Conservation (phyloP, 2,329 filamentous ascomycete species). For the Paraphoma chrysanthemicola region DNA sequence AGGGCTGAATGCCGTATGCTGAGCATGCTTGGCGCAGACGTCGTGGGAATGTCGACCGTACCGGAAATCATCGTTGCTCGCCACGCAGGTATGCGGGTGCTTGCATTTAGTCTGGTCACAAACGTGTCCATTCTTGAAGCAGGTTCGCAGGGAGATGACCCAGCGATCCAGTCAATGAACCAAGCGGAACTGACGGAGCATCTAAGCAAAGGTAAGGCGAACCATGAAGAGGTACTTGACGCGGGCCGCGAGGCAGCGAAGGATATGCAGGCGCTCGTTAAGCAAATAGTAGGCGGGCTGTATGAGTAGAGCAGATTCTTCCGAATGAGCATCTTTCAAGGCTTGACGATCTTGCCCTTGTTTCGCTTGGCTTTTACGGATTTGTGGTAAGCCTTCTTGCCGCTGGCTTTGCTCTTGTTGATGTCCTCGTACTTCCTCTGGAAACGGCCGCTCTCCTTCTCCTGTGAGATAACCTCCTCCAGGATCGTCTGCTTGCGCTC, state of each 20-base stretch:
- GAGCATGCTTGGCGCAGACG: constrained; percentile 66
- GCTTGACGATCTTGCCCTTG: constrained; percentile 45
- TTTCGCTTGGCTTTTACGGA: constrained; percentile 69
- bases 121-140: constrained; percentile 68
- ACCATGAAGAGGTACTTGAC: constrained; percentile 71
- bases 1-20: constrained; percentile 70
- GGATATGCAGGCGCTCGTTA: constrained; percentile 65
- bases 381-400: constrained; percentile 90
- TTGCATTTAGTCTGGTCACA: constrained; percentile 71
- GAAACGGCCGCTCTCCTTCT: constrained; percentile 73
- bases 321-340: constrained; percentile 28
- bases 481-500: constrained; percentile 87
- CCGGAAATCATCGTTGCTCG: constrained; percentile 72
- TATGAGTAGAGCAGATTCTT: constrained; percentile 22
- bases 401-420: constrained; percentile 80
- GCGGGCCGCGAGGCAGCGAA: constrained; percentile 65
- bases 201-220: constrained; percentile 66
- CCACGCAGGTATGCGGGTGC: constrained; percentile 67
- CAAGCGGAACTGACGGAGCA: constrained; percentile 61
- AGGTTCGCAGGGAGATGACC: constrained; percentile 65
- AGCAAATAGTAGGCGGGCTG: constrained; percentile 54
- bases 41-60: constrained; percentile 75
- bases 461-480: constrained; percentile 78
- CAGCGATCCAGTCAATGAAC: constrained; percentile 58
- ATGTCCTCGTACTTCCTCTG: constrained; percentile 88